Conservation (phyloP, 2,329 filamentous ascomycete species). For the Diaporthe humulicola region DNA sequence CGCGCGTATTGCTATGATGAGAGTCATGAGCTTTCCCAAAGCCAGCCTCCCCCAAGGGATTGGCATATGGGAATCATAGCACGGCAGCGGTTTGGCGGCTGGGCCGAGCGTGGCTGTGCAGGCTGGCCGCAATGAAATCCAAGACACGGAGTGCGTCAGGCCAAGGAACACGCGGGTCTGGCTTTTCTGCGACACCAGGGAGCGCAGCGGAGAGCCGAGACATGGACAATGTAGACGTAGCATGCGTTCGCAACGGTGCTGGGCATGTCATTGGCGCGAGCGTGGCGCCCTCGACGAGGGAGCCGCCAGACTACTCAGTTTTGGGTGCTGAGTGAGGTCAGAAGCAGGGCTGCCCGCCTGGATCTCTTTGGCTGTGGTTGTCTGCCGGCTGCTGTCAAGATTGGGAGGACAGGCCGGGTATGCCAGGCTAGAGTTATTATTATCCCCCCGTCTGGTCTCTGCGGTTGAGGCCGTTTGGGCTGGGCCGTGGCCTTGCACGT, state of each 20-base stretch:
- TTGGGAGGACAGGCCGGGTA: background rate
- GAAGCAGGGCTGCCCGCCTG: background rate
- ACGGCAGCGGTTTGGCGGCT: slow-evolving; percentile 18
- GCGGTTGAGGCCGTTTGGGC: slow-evolving; percentile 15
- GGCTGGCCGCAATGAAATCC: slow-evolving; percentile 31
- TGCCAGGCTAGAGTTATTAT: slow-evolving; percentile 19
- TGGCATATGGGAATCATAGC: slow-evolving; percentile 5
- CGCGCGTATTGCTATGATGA: slow-evolving; percentile 22
- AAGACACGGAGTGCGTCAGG: slow-evolving; percentile 35
- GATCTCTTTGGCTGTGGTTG: slow-evolving; percentile 26
- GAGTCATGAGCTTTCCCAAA: slow-evolving; percentile 29
- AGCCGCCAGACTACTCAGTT: background rate
- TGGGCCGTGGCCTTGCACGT: background rate
- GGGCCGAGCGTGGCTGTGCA: slow-evolving; percentile 41
- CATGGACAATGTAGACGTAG: background rate
- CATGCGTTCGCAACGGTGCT: slow-evolving; percentile 10
- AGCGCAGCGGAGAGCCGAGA: background rate
- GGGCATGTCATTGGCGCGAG: slow-evolving; percentile 31
- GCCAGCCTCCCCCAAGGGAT: slow-evolving; percentile 6
- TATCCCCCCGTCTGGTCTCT: slow-evolving; percentile 30
- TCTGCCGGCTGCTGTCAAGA: background rate
- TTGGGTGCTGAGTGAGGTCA: background rate
- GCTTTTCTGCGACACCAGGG: slow-evolving; percentile 14
- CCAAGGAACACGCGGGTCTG: slow-evolving; percentile 32
- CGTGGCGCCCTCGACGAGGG: slow-evolving; percentile 29